These are phyloP conservation scores for Candida loeiensis DNA, from an alignment of 805 yeast species.

Conservation along the genomic window DNA sequence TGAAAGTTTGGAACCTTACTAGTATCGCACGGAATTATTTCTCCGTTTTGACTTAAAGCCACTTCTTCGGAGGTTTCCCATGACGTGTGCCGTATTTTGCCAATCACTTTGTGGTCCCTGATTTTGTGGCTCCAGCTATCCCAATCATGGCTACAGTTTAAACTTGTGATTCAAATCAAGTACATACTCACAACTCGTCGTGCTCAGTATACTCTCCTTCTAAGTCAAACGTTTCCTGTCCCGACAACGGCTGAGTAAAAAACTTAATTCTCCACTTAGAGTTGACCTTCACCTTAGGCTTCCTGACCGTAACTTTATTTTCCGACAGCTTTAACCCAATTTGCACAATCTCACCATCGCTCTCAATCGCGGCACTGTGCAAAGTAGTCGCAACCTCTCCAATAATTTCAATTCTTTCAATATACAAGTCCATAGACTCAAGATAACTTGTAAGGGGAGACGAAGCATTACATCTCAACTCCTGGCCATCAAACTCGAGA, in stretches of 20 bases:
- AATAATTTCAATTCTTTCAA: conserved; percentile 59
- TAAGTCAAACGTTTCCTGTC: neutral
- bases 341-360: conserved; percentile 24
- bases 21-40: too few species aligned
- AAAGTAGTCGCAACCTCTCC: conserved; percentile 1
- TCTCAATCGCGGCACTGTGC: conserved; percentile 28
- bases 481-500: conserved; percentile 23
- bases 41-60: too few species aligned
- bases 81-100: too few species aligned
- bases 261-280: conserved; percentile 46
- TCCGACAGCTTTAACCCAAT: conserved; percentile 6
- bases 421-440: conserved; percentile 30
- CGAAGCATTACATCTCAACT: conserved; percentile 8
- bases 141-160: too few species aligned
- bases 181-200: conserved; percentile 23
- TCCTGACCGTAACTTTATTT: conserved; percentile 32
- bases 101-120: too few species aligned
- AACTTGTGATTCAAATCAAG: too few species aligned
- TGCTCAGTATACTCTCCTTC: conserved; percentile 14
- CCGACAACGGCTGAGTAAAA: neutral
- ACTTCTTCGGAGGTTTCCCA: too few species aligned
- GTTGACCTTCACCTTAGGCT: conserved; percentile 48
- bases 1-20: too few species aligned
- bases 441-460: conserved; percentile 9
- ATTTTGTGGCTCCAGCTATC: too few species aligned